Evolutionary conservation across 2,329 filamentous ascomycete genomes (phyloP), one percentile per base, ranked within the genome.

Genomic region (Botrytis pseudocinerea): DNA sequence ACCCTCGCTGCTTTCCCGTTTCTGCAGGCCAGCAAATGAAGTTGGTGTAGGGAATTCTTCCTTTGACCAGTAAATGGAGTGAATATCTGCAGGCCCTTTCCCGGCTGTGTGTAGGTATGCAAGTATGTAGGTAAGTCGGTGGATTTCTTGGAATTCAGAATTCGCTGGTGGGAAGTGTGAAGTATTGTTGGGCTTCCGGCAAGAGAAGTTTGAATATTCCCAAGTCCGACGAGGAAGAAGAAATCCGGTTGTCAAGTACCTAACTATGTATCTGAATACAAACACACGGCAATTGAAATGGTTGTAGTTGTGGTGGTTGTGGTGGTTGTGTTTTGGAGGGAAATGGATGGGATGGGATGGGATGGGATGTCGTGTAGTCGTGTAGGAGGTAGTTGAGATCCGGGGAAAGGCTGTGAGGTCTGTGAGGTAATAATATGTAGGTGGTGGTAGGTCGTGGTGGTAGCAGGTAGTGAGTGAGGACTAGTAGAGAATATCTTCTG

Each of bases 1-100:
- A 74, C 72, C 74, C 73, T 69, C 66, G 66, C 61, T 22, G 22
- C 28, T 46, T 48, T 28, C 44, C 48, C 51, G 48, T 72, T 72
- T 74, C 62, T 73, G 69, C 73, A 73, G 75, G 35, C 63, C 65
- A 71, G 70, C 57, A 69, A 69, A 69, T 66, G 64, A 68, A 63
- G 70, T 51, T 60, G 62, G 63, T 44, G 51, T 72, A 68, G 63
- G 48, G 4, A n/a, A 48, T 68, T 68, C 46, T 54, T 48, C 40
- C 38, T 60, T 72, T 22, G 40, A 12, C 40, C 46, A 68, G 48
- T 57, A 40, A 42, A 5, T 54, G 60, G 4, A 28, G 22, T 62
- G 32, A 54, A 28, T 68, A 54, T 72, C 25, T 69, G 63, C 70
- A 72, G 51, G 44, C 40, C 54, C 12, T 64, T 46, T 51, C 59